A percentile compares a stretch with the other conserved stretches of the same genome.
Evolutionary conservation across 768 basidiomycete genomes (phyloP).

Genomic region (Punctularia strigosozonata): DNA sequence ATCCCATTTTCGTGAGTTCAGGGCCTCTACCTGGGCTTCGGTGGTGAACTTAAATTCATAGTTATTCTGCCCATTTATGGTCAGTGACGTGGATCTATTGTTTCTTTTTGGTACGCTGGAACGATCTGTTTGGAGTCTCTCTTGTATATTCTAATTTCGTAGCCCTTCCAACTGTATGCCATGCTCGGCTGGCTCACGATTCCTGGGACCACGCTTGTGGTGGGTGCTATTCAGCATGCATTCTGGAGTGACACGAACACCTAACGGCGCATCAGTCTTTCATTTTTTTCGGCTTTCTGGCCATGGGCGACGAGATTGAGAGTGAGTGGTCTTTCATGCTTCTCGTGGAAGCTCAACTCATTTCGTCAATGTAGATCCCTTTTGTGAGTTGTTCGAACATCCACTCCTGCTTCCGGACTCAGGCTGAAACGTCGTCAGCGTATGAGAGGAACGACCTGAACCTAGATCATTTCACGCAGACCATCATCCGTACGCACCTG

Average conservation of each 20-base stretch:
- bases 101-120: constrained; percentile 36
- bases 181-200: constrained; percentile 51
- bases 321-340: constrained; percentile 28
- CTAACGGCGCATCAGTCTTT: no score
- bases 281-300: constrained; percentile 64
- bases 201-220: constrained; percentile 42
- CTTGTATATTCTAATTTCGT: constrained; percentile 4
- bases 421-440: no score
- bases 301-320: constrained; percentile 66
- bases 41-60: constrained; percentile 12
- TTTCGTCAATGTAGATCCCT: constrained; percentile 28
- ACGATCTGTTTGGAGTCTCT: not conserved
- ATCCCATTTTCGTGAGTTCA: constrained; percentile 63
- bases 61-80: constrained; percentile 63
- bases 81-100: constrained; percentile 49
- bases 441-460: constrained; percentile 73
- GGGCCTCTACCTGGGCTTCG: no score
- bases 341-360: constrained; percentile 4
- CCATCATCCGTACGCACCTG: constrained; percentile 55
- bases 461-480: constrained; percentile 59
- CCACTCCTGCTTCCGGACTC: no score
- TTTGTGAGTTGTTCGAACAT: no score
- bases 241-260: not conserved
- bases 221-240: constrained; percentile 15
- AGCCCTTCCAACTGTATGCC: constrained; percentile 57